Evolutionary conservation across 2,329 filamentous ascomycete species (phyloP).

Genomic region (Xylariaceae sp.): DNA sequence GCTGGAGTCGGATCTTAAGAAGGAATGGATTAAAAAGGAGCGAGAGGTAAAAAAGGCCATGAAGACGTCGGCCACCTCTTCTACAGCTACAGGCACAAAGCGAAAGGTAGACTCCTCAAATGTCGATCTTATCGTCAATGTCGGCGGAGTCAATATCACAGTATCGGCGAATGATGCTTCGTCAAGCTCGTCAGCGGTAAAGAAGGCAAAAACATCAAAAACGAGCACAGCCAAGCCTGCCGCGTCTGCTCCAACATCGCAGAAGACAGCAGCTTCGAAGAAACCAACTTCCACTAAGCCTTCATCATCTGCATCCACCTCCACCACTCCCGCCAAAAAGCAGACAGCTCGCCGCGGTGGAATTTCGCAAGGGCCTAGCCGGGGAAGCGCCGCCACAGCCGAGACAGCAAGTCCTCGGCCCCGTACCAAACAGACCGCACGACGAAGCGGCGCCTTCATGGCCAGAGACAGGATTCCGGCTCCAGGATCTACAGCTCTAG

Average conservation of each 20-base stretch:
- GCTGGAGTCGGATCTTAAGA: constrained; percentile 62
- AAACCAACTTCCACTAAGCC: constrained; percentile 9
- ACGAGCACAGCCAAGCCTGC: constrained; percentile 27
- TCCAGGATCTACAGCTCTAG: not conserved
- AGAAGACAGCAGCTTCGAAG: constrained; percentile 10
- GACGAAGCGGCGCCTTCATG: constrained; percentile 34
- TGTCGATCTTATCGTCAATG: constrained; percentile 35
- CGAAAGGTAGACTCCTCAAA: constrained; percentile 39
- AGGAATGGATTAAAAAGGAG: constrained; percentile 59
- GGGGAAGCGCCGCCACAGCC: constrained; percentile 14
- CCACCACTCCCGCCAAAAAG: constrained; percentile 20
- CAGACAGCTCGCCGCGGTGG: constrained; percentile 34
- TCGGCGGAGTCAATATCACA: constrained; percentile 38
- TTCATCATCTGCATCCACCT: constrained; percentile 2
- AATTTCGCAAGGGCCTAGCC: constrained; percentile 24
- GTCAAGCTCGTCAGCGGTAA: constrained; percentile 27
- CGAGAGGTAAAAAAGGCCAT: constrained; percentile 52
- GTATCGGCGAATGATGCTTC: constrained; percentile 32
- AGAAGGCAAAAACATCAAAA: constrained; percentile 36
- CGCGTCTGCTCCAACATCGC: constrained; percentile 13
- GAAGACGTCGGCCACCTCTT: constrained; percentile 4
- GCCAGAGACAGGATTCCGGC: constrained; percentile 33
- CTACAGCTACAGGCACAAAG: constrained; percentile 36
- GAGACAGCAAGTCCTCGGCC: not conserved
- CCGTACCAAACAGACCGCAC: constrained; percentile 34